Percentiles rank a stretch among this genome's conserved stretches.
Evolutionary conservation across 805 yeast species (phyloP).

Genomic region (Saturnispora dispora): DNA sequence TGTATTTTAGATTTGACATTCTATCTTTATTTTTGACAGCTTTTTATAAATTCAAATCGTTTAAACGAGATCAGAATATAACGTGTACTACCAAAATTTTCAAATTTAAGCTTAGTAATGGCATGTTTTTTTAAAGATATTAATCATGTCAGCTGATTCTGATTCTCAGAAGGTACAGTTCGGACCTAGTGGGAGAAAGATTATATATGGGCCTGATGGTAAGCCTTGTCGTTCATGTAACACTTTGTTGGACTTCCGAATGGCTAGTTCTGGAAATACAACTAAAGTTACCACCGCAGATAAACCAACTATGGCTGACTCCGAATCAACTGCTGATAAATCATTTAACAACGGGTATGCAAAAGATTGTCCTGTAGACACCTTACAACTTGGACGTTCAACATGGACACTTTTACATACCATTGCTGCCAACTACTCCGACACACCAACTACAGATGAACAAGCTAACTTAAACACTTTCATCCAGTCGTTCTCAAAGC

Average conservation of each 20-base stretch:
- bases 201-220: conserved; percentile 79
- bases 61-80: neutral
- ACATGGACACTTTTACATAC: conserved; percentile 92
- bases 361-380: conserved; percentile 79
- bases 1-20: neutral
- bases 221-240: conserved; percentile 97
- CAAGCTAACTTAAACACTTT: conserved; percentile 69
- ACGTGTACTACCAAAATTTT: neutral
- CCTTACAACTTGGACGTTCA: conserved; percentile 65
- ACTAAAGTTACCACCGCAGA: conserved; percentile 10
- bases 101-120: neutral
- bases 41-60: neutral
- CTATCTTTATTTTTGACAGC: neutral
- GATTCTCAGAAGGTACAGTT: conserved; percentile 29
- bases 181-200: conserved; percentile 57
- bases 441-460: conserved; percentile 46
- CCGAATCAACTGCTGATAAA: conserved; percentile 17
- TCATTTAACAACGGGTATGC: conserved; percentile 21
- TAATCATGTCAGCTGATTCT: conserved; percentile 6
- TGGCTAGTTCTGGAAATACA: conserved; percentile 33
- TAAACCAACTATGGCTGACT: conserved; percentile 9
- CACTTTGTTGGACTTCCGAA: conserved; percentile 66
- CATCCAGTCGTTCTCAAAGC: conserved; percentile 56
- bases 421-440: conserved; percentile 84
- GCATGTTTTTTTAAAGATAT: neutral